Conservation (phyloP, 2,329 filamentous ascomycete genomes). For the Monilinia laxa region DNA sequence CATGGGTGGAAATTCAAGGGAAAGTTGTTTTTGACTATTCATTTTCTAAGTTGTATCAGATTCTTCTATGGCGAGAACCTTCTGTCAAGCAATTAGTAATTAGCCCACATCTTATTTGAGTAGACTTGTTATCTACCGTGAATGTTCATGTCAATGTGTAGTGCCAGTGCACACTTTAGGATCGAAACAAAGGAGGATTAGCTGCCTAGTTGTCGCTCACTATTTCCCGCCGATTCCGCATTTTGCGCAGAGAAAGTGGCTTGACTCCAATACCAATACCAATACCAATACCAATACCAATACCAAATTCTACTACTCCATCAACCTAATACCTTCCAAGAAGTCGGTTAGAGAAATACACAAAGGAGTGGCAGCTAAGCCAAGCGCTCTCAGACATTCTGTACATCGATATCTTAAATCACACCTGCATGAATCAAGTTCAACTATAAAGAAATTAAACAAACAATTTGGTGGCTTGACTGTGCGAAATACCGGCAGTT, state of each 20-base stretch:
- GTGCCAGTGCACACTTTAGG: conserved; percentile 6
- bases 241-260: background rate
- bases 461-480: background rate
- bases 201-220: conserved; percentile 11
- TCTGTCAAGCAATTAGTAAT: background rate
- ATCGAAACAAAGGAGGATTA: conserved; percentile 9
- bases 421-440: conserved; percentile 1
- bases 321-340: background rate
- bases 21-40: background rate
- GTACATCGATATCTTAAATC: conserved; percentile 9
- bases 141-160: conserved; percentile 6
- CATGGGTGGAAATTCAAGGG: background rate
- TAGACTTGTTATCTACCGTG: background rate
- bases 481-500: conserved; percentile 1
- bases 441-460: conserved; percentile 11
- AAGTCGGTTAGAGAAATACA: background rate
- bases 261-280: background rate
- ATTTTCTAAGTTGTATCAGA: conserved; percentile 5
- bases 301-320: background rate
- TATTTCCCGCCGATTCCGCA: background rate
- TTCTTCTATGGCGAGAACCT: conserved; percentile 5
- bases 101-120: background rate
- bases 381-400: conserved; percentile 16
- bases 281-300: background rate
- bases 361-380: background rate